These are phyloP conservation scores for Cryptococcus amylolentus DNA, from an alignment of 1,284 basidiomycete genomes.

Conservation along the genomic window DNA sequence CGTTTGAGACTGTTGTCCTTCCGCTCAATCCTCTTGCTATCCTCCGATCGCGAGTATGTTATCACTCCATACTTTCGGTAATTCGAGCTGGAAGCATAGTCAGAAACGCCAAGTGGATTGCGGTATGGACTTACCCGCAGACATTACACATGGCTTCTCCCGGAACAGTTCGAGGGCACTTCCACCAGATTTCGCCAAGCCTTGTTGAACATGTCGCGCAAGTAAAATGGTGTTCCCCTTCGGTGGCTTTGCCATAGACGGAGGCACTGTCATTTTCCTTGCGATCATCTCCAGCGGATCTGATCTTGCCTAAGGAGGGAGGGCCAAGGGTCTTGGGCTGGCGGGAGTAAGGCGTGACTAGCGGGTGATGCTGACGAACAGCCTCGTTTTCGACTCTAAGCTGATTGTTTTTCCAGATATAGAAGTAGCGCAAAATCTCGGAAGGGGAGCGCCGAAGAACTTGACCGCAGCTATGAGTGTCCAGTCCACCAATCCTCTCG, in stretches of 20 bases:
- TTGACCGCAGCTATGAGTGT: constrained; percentile 42
- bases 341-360: constrained; percentile 35
- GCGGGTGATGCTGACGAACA: constrained; percentile 38
- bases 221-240: neutral
- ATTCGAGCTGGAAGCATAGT: constrained; percentile 26
- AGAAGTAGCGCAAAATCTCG: constrained; percentile 46
- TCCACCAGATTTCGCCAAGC: constrained; percentile 76
- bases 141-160: constrained; percentile 70
- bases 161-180: constrained; percentile 69
- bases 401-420: constrained; percentile 49
- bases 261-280: constrained; percentile 55
- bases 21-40: constrained; percentile 33
- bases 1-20: constrained; percentile 59
- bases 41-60: constrained; percentile 40
- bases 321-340: constrained; percentile 44
- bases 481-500: constrained; percentile 44
- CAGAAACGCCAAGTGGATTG: neutral
- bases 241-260: constrained; percentile 23
- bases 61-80: constrained; percentile 85
- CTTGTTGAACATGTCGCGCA: constrained; percentile 76
- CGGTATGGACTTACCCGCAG: constrained; percentile 59
- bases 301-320: constrained; percentile 38
- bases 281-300: constrained; percentile 43
- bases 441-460: constrained; percentile 35
- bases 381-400: constrained; percentile 46